These are phyloP conservation scores for Fusarium luffae DNA, from an alignment of 2,329 filamentous ascomycete genomes.

Conservation along the genomic window DNA sequence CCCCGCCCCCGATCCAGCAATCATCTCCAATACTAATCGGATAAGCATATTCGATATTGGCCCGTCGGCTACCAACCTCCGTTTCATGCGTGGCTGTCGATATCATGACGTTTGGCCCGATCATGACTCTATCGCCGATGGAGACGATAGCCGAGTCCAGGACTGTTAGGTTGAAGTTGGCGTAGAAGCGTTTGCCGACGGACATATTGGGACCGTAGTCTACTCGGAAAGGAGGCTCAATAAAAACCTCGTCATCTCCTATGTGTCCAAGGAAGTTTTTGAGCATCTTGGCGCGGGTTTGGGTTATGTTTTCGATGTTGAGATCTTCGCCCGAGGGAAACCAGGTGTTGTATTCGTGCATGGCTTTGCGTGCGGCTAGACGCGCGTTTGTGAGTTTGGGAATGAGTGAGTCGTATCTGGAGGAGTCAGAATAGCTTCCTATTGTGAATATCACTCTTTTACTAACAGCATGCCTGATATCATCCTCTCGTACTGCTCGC, in stretches of 20 bases:
- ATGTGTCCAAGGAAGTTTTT: constrained; percentile 57
- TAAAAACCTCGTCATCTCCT: constrained; percentile 59
- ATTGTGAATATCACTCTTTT: fast-evolving
- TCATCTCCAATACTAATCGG: constrained; percentile 61
- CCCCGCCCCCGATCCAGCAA: constrained; percentile 79
- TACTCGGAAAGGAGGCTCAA: constrained; percentile 68
- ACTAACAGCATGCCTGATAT: constrained; percentile 69
- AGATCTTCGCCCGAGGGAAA: constrained; percentile 53
- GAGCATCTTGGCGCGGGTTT: constrained; percentile 53
- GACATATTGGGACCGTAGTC: constrained; percentile 72
- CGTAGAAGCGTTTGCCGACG: constrained; percentile 67
- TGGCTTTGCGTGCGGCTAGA: constrained; percentile 60
- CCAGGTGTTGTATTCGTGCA: constrained; percentile 64
- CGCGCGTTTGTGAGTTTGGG: constrained; percentile 58
- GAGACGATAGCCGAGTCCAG: constrained; percentile 63
- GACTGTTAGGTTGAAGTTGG: constrained; percentile 63
- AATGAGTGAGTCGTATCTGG: constrained; percentile 59
- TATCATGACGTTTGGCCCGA: constrained; percentile 64
- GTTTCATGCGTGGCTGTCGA: constrained; percentile 64
- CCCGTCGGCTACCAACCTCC: constrained; percentile 58
- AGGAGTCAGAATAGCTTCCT: fast-evolving
- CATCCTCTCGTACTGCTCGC: constrained; percentile 73
- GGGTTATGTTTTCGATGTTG: neutral
- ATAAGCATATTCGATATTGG: constrained; percentile 61
- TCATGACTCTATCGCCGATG: constrained; percentile 62